Base-by-base conservation (phyloP, 352 stramenopile genomes). In the Phytophthora cactorum region DNA sequence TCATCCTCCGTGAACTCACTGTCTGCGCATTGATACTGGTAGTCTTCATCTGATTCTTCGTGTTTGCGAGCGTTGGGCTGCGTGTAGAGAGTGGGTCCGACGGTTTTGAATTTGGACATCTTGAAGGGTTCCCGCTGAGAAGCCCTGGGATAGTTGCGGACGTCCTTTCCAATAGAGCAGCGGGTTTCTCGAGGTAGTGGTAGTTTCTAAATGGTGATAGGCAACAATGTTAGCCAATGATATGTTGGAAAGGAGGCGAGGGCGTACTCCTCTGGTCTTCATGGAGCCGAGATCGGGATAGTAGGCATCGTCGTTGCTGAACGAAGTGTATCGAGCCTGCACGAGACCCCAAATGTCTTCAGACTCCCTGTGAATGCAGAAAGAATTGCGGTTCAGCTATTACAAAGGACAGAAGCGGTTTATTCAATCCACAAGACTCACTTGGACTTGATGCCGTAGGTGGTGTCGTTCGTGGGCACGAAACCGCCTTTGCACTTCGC, bases 91-190 rank as follows among this genome's bases (percentile, higher is more conserved):
- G 86, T 81, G 44, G 78, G 78, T 38, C 79, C 82, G 15, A 95
- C 83, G 29, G 88, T 88, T 64, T 89, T 91, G 68, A 95, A 95
- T 70, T 95, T 95, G 70, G 83, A 86, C 87, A 95, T 92, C 54
- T 95, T 95, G 78, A 95, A 95, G 3, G 82, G 72, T 39, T 91
- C 80, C 15, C 73, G 65, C 11, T 77, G 57, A 28, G 72, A 46
- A 7, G 57, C 62, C 27, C 59, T 60, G 29, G 88, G 77, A 45
- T 83, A 51, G 53, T 74, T 63, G 22, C 87, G 83, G 27, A 91
- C 64, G 73, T 95, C 85, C 51, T 91, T 92, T 32, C 71, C 70
- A 4, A 85, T 43, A 3, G 85, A 93, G n/a, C 78, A 72, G 41
- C 77, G 81, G n/a, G 87, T 93, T 12, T 95, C 87, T 45, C 87